These are phyloP conservation scores for Pinus taeda DNA, from an alignment of 75 land plant genomes.

Conservation along the genomic window DNA sequence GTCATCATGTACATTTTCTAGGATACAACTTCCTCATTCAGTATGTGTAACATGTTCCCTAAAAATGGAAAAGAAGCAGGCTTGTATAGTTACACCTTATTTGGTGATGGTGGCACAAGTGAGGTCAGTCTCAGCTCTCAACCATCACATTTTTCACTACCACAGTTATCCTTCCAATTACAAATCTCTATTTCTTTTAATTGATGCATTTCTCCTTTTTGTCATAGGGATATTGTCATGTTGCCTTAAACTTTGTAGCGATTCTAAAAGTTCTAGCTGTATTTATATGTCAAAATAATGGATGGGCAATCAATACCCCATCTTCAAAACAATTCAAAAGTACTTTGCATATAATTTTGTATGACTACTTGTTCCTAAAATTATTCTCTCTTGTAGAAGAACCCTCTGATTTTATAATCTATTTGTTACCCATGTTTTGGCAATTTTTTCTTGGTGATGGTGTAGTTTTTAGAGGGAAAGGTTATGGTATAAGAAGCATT, in stretches of 20 bases:
- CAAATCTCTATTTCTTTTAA: background rate
- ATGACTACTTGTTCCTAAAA: background rate
- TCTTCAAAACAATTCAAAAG: conserved; percentile 81
- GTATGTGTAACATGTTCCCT: conserved; percentile 88
- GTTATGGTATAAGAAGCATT: conserved; percentile 81
- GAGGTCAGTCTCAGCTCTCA: conserved; percentile 47
- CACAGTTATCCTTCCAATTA: background rate
- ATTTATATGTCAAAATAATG: conserved; percentile 91
- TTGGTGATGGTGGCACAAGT: conserved; percentile 89
- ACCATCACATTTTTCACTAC: background rate
- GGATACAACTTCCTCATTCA: conserved; percentile 96
- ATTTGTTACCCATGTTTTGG: background rate
- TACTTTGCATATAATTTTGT: conserved; percentile 12
- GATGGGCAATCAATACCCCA: conserved; percentile 93
- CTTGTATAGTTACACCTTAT: conserved; percentile 74
- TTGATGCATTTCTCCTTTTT: background rate
- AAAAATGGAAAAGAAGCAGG: conserved; percentile 78
- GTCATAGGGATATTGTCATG: conserved; percentile 93
- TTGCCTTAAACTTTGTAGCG: conserved; percentile 87
- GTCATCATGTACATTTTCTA: conserved; percentile 17
- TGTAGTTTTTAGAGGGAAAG: too few species aligned
- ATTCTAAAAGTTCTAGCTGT: conserved; percentile 73
- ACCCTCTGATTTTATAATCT: background rate
- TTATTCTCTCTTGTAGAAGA: background rate
- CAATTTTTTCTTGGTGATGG: conserved; percentile 75